Evolutionary conservation across 2,329 filamentous ascomycete genomes (phyloP), one percentile per base, ranked within the genome.

Genomic region (Cordyceps fumosorosea): DNA sequence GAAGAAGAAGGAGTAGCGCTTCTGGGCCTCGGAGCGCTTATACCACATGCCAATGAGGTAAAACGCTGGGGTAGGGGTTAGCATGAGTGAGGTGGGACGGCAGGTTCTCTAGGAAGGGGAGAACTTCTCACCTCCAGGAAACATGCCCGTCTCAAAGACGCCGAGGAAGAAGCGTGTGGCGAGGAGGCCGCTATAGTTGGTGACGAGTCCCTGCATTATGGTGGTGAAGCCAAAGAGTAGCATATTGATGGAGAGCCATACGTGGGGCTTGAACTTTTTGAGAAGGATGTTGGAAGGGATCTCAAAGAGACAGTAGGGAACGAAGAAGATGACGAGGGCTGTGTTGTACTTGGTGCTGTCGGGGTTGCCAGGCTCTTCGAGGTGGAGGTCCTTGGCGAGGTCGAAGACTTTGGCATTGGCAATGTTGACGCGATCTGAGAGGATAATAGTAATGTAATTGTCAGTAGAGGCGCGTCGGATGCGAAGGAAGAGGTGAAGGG

Each of bases 1-100:
- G 80, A 98, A 98, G 81, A 98, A 98, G 79, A 98, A 93, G 18
- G 88, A 90, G 76, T 93, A 97, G 34, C 95, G 87, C 70, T 91
- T 91, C 75, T 98, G 93, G 2, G 93, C 91, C 76, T 98, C 95
- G 51, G 81, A 80, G 64, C 93, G 86, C 64, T 88, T 87, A 69
- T 98, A 99, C 92, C 90, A 96, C 87, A 93, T 93, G 63, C 90
- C 86, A 64, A 92, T 86, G 8, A 93, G 77, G 70, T 92, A 89
- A 71, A 89, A 82, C 56, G 76, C 78, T 77, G 18, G 40, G 53
- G 63, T 68, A 29, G 0, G 1, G 50, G 64, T 70, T 55, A 69
- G 67, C 87, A 89, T 84, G 20, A 10, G 10, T n/a, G 24, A 45
- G 8, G 45, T 3, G 10, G 37, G 29, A 29, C 29, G 5, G 8